Base-by-base conservation (phyloP, 2,329 filamentous ascomycete genomes). In the Westerdykella sp. region DNA sequence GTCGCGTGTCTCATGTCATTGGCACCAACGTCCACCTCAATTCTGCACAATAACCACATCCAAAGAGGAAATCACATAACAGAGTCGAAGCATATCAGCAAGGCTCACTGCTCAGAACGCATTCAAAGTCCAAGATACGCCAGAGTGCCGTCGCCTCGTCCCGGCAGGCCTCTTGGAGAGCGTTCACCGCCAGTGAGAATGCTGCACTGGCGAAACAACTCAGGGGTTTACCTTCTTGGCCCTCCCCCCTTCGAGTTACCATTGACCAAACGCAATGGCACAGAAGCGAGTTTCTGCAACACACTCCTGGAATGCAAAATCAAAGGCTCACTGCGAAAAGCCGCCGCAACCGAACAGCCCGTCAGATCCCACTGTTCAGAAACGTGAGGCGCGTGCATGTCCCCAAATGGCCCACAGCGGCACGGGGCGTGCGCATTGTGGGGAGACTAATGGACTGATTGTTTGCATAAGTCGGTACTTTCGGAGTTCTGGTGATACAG, bases 281-380 rank as follows among this genome's bases (percentile, higher is more conserved):
- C 23, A 42, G 36, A 50, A 47, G 43, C 47, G 38, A 49, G 28
- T 42, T 46, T 47, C 49, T 62, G 56, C 53, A 49, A 55, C 60
- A 56, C 43, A 39, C 39, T 46, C 40, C 12, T 40, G n/a, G 32
- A 15, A 6, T 50, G 47, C 48, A 52, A 47, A 45, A 46, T 45
- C 44, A 51, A 40, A 30, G 44, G 21, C 37, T 11, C 47, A 43
- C 44, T 47, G 48, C 55, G 52, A 49, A 42, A 51, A 46, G 55
- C 57, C 53, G 57, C 49, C 48, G 49, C 49, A 49, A 39, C 58
- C 59, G 49, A 45, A 38, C 44, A 37, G 6, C 47, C 55, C 55
- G 53, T 56, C 43, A 48, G 56, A 53, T 59, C 57, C 61, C 44
- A 62, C 60, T 58, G 42, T 51, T 54, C 48, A 49, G 54, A 59